Evolutionary conservation across 2,329 filamentous ascomycete genomes (phyloP).

Genomic region (Diaporthe capsici): DNA sequence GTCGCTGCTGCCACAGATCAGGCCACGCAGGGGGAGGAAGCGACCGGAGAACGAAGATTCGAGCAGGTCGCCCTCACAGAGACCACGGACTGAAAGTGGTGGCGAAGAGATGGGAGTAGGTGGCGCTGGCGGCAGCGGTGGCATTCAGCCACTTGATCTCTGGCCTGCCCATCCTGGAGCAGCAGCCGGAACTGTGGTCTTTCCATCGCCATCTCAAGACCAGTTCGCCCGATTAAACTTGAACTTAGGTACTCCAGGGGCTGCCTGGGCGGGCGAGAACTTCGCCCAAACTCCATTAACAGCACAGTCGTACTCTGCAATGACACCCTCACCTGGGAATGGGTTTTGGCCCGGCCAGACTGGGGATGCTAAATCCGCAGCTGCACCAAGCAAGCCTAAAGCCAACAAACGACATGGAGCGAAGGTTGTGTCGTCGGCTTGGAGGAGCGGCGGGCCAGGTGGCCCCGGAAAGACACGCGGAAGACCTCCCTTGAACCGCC

Average conservation of each 20-base stretch:
- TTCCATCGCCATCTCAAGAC: conserved; percentile 51
- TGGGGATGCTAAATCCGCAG: conserved; percentile 78
- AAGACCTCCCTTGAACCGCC: conserved; percentile 80
- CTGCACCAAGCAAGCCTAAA: conserved; percentile 75
- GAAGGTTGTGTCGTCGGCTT: conserved; percentile 89
- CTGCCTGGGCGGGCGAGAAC: conserved; percentile 66
- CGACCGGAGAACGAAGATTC: conserved; percentile 74
- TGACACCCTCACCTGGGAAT: conserved; percentile 73
- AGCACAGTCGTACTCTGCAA: conserved; percentile 83
- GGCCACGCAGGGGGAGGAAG: conserved; percentile 73
- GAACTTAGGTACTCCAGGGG: conserved; percentile 51
- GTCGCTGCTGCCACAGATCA: conserved; percentile 84
- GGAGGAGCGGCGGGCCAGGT: conserved; percentile 77
- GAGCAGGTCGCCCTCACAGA: conserved; percentile 67
- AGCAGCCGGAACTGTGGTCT: conserved; percentile 53
- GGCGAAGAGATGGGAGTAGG: conserved; percentile 51
- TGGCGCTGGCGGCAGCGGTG: conserved; percentile 57
- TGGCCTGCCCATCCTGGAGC: conserved; percentile 62
- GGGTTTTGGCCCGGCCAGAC: conserved; percentile 67
- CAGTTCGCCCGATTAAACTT: conserved; percentile 53
- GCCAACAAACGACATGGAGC: conserved; percentile 79
- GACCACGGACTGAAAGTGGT: conserved; percentile 63
- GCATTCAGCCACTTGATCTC: conserved; percentile 67
- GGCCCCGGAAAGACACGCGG: conserved; percentile 81
- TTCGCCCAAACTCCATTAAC: conserved; percentile 73